These are phyloP conservation scores for Aspergillus sp. DNA, from an alignment of 2,329 filamentous ascomycete genomes.

Conservation along the genomic window DNA sequence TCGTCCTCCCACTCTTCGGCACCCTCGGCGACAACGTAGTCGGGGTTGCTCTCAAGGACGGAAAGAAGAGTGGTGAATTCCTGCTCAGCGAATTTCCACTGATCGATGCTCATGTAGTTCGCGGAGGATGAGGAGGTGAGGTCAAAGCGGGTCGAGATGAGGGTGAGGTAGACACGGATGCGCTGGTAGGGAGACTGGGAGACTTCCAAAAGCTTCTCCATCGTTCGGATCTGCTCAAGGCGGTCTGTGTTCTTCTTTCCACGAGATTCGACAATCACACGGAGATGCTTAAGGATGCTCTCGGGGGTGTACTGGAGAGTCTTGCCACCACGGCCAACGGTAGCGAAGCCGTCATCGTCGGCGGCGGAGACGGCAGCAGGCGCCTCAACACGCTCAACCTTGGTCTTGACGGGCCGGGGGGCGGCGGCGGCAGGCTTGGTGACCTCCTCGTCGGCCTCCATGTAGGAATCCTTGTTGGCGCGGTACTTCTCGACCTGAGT, in stretches of 20 bases:
- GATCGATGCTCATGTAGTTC: slow-evolving; percentile 87
- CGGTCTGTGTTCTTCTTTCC: slow-evolving; percentile 99
- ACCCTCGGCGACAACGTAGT: slow-evolving; percentile 83
- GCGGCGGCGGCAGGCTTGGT: slow-evolving; percentile 50
- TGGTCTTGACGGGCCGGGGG: slow-evolving; percentile 53
- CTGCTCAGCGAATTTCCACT: slow-evolving; percentile 92
- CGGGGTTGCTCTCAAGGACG: slow-evolving; percentile 73
- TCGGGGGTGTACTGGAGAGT: slow-evolving; percentile 91
- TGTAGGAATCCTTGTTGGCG: slow-evolving; percentile 79
- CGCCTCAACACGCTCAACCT: slow-evolving; percentile 40
- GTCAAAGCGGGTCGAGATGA: slow-evolving; percentile 94
- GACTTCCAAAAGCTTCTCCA: slow-evolving; percentile 94
- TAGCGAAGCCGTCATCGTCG: slow-evolving; percentile 84
- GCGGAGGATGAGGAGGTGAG: slow-evolving; percentile 70
- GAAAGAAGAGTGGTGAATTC: slow-evolving; percentile 77
- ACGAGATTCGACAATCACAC: slow-evolving; percentile 88
- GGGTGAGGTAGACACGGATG: slow-evolving; percentile 84
- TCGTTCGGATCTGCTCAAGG: slow-evolving; percentile 88
- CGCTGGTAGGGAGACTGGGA: slow-evolving; percentile 88
- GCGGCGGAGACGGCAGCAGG: slow-evolving; percentile 52
- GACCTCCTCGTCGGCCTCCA: slow-evolving; percentile 80
- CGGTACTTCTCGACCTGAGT: slow-evolving; percentile 84
- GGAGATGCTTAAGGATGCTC: slow-evolving; percentile 96
- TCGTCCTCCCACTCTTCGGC: slow-evolving; percentile 99
- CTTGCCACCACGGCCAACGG: slow-evolving; percentile 85